Evolutionary conservation across 2,329 filamentous ascomycete genomes (phyloP), one percentile per base, ranked within the genome.

Genomic region (Hypoxylon sp.): DNA sequence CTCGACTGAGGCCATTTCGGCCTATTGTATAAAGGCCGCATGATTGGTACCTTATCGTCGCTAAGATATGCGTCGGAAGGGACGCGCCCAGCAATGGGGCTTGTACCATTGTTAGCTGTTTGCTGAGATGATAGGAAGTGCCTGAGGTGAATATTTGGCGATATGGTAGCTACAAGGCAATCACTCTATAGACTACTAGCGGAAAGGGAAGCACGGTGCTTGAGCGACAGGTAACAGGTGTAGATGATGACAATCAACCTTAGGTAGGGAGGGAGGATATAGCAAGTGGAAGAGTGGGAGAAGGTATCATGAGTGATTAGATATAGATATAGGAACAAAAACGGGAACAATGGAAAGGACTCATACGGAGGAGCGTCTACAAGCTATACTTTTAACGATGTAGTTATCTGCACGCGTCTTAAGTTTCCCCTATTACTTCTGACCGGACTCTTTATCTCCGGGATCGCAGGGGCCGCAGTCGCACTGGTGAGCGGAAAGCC

Each of bases 101-200:
- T 64, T 65, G 70, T 22, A 72, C 56, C 72, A 74, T 74, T 56
- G 66, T 71, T 39, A 68, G 64, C 41, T 44, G 51, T 56, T 61
- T 52, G 34, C 26, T 28, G 52, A 49, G 44, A 39, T 48, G 44
- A 39, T 48, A 49, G 6, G 32, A 39, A 17, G 26, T n/a, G 34
- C 46, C 22, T 24, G 20, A 48, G 17, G 44, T 20, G 10, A 20
- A 13, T 34, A 57, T 50, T 32, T 22, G 26, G 51, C 3, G 22
- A 48, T 39, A 44, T 24, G 20, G 20, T 46, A 47, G 44, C 4
- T 7, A 41, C 15, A 41, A 19, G 17, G 37, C 4, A n/a, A 41
- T 41, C 11, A 19, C 37, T n/a, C 37, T n/a, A 17, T 10, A 17
- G 8, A 41, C 37, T 19, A 19, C 17, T 39, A n/a, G 19, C 7